Conservation (phyloP, 495 filamentous ascomycete species). For the Hypoxylon subgilvum region DNA sequence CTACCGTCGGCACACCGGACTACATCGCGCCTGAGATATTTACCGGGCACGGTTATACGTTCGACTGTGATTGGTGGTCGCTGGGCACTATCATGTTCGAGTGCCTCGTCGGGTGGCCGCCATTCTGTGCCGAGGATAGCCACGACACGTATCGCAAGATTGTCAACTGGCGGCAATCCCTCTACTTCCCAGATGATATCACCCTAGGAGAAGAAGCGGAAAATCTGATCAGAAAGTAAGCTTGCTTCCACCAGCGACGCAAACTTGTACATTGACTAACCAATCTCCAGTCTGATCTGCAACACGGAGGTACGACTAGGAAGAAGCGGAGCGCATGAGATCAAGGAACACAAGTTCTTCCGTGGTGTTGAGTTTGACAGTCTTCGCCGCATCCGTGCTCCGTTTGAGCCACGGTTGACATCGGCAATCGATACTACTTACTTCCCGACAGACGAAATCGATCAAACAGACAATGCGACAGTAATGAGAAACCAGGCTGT, state of each 20-base stretch:
- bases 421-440: constrained; percentile 97
- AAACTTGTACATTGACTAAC: constrained; percentile 26
- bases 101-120: constrained; percentile 97
- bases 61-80: constrained; percentile 98
- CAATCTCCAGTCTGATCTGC: constrained; percentile 82
- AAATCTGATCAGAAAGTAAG: constrained; percentile 81
- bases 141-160: constrained; percentile 99
- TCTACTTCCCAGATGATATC: constrained; percentile 97
- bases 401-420: constrained; percentile 89
- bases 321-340: constrained; percentile 79
- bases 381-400: constrained; percentile 87
- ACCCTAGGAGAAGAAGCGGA: constrained; percentile 86
- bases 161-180: constrained; percentile 92
- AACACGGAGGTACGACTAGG: constrained; percentile 90
- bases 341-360: constrained; percentile 96
- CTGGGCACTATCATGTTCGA: constrained; percentile 99
- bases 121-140: constrained; percentile 96
- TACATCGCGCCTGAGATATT: constrained; percentile 99
- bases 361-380: constrained; percentile 91
- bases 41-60: constrained; percentile 91
- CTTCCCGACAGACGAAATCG: constrained; percentile 98
- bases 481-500: constrained; percentile 64
- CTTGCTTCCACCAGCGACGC: constrained; percentile 1
- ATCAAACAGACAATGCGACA: constrained; percentile 84
- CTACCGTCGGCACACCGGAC: constrained; percentile 96